Conservation (phyloP, 352 stramenopile genomes). For the Globisporangium camurandrum region DNA sequence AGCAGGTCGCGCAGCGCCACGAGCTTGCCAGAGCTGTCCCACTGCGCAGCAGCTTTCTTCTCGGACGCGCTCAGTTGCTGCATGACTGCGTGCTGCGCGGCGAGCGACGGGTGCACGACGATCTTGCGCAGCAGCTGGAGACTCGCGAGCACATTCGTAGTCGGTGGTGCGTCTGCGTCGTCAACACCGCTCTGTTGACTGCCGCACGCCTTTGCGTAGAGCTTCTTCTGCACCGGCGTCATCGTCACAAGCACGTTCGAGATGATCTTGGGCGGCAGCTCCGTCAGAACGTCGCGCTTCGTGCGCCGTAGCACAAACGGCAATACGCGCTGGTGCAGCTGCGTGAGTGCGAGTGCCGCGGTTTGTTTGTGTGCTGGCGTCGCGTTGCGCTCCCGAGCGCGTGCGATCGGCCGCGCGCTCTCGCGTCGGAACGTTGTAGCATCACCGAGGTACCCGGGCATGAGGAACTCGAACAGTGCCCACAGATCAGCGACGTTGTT, state of each 20-base stretch:
- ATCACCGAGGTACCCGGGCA: slow-evolving; percentile 95
- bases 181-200: background rate
- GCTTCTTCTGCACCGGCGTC: slow-evolving; percentile 71
- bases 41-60: slow-evolving; percentile 20
- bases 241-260: slow-evolving; percentile 89
- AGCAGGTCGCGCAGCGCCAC: slow-evolving; percentile 69
- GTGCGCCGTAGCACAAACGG: slow-evolving; percentile 96
- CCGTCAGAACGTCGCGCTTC: slow-evolving; percentile 94
- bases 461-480: slow-evolving; percentile 96
- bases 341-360: slow-evolving; percentile 84
- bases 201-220: slow-evolving; percentile 64
- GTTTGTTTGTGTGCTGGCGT: slow-evolving; percentile 70
- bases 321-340: slow-evolving; percentile 92
- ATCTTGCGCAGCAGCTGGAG: slow-evolving; percentile 87
- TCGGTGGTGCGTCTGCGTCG: background rate
- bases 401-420: slow-evolving; percentile 58
- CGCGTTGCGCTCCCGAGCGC: slow-evolving; percentile 45
- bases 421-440: slow-evolving; percentile 55
- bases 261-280: slow-evolving; percentile 97
- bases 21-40: slow-evolving; percentile 90
- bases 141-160: slow-evolving; percentile 40
- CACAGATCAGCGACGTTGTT: slow-evolving; percentile 97
- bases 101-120: slow-evolving; percentile 92
- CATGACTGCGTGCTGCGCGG: slow-evolving; percentile 26
- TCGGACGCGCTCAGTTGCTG: slow-evolving; percentile 20